Percentiles rank a stretch among this genome's conserved stretches.
phyloP scores from a whole-genome alignment of 2,329 filamentous ascomycete genomes.

The Nemania diffusa region DNA sequence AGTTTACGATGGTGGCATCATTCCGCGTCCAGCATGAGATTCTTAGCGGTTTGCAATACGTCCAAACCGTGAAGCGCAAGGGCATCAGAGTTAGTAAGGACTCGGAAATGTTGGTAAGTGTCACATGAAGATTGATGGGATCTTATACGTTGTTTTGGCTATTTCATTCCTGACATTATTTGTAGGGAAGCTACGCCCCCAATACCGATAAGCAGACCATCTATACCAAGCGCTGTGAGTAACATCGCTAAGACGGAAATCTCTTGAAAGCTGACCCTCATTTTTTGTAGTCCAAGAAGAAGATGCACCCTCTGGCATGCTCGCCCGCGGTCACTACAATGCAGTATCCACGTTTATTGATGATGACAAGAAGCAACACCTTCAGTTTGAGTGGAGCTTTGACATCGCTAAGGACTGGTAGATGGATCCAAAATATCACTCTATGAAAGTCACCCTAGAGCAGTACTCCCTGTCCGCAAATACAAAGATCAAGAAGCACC shows the following conservation, averaged over 20 bases:
- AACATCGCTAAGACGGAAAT: neutral
- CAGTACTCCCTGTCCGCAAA: slow-evolving; percentile 6
- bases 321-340: slow-evolving; percentile 89
- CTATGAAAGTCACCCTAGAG: neutral
- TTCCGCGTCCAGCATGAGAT: slow-evolving; percentile 99
- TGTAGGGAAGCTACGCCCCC: slow-evolving; percentile 88
- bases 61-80: slow-evolving; percentile 92
- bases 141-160: neutral
- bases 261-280: slow-evolving; percentile 24
- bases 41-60: slow-evolving; percentile 92
- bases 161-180: slow-evolving; percentile 42
- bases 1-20: slow-evolving; percentile 91
- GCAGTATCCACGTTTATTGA: slow-evolving; percentile 92
- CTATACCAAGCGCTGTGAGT: slow-evolving; percentile 92
- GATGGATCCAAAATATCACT: slow-evolving; percentile 27
- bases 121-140: neutral
- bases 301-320: slow-evolving; percentile 90
- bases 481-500: neutral
- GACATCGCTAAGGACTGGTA: slow-evolving; percentile 98
- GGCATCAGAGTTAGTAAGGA: slow-evolving; percentile 89
- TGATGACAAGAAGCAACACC: slow-evolving; percentile 90
- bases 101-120: slow-evolving; percentile 94
- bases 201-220: slow-evolving; percentile 87
- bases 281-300: slow-evolving; percentile 80
- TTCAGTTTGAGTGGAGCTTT: slow-evolving; percentile 95